A percentile compares a stretch with the other conserved stretches of the same genome.
phyloP scores from a whole-genome alignment of 2,329 filamentous ascomycete genomes.

The Colletotrichum tofieldiae region DNA sequence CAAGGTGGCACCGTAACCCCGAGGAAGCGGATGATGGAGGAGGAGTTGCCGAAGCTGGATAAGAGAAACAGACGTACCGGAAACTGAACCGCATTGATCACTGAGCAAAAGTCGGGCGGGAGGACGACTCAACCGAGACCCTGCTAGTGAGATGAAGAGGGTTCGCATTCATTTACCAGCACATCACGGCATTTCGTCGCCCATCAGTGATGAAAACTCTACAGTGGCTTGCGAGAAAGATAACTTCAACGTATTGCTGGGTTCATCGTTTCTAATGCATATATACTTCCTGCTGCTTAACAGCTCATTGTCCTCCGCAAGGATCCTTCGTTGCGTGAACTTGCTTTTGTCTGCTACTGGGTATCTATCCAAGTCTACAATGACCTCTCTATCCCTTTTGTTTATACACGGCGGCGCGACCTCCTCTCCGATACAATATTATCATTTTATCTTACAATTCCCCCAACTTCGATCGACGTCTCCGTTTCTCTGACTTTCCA shows the following conservation, averaged over 20 bases:
- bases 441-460: background rate
- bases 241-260: background rate
- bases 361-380: slow-evolving; percentile 16
- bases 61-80: background rate
- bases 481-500: background rate
- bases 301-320: background rate
- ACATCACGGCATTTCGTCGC: background rate
- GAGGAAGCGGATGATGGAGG: background rate
- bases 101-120: background rate
- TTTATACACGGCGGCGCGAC: background rate
- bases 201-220: too few species aligned
- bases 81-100: background rate
- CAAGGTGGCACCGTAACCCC: background rate
- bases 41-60: background rate
- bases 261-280: background rate
- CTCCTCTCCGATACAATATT: background rate
- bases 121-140: background rate
- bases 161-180: too few species aligned
- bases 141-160: background rate
- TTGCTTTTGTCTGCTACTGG: slow-evolving; percentile 2
- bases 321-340: background rate
- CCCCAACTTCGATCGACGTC: background rate
- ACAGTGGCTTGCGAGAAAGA: background rate
- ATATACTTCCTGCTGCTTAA: background rate
- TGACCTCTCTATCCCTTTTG: background rate